phyloP scores from a whole-genome alignment of 1,284 basidiomycete species.

The Trametes versicolor region DNA sequence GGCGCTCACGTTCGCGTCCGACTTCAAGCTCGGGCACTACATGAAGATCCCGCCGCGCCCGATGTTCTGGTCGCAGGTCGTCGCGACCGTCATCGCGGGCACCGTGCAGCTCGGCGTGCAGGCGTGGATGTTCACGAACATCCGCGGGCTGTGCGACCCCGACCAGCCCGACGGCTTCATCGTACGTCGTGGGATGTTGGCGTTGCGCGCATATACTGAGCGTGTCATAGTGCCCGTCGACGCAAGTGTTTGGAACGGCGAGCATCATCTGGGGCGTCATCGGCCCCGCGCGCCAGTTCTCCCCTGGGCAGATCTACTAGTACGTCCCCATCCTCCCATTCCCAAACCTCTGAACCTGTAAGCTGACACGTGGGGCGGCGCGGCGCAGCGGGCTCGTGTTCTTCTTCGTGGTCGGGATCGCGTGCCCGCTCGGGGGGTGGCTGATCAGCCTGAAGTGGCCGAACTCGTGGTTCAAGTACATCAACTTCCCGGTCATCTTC shows the following conservation, averaged over 20 bases:
- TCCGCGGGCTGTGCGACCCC: constrained; percentile 53
- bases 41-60: constrained; percentile 61
- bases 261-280: constrained; percentile 62
- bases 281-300: constrained; percentile 57
- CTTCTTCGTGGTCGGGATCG: constrained; percentile 67
- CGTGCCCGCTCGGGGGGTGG: constrained; percentile 53
- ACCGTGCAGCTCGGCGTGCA: constrained; percentile 59
- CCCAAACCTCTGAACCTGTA: too few species aligned
- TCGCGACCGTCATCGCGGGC: constrained; percentile 58
- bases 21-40: constrained; percentile 64
- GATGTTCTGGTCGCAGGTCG: constrained; percentile 60
- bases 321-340: constrained; percentile 16
- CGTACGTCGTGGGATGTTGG: constrained; percentile 26
- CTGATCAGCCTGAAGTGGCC: constrained; percentile 54
- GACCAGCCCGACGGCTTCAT: constrained; percentile 52
- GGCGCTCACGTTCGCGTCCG: constrained; percentile 57
- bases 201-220: background rate
- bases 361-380: background rate
- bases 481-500: constrained; percentile 65
- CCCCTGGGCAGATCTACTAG: constrained; percentile 50
- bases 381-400: constrained; percentile 49
- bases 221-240: constrained; percentile 46
- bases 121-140: constrained; percentile 62
- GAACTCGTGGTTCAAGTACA: constrained; percentile 54
- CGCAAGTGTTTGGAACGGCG: constrained; percentile 54